phyloP scores from a whole-genome alignment of 164 flowering plant genomes.

The Tetrastigma voinierianum region DNA sequence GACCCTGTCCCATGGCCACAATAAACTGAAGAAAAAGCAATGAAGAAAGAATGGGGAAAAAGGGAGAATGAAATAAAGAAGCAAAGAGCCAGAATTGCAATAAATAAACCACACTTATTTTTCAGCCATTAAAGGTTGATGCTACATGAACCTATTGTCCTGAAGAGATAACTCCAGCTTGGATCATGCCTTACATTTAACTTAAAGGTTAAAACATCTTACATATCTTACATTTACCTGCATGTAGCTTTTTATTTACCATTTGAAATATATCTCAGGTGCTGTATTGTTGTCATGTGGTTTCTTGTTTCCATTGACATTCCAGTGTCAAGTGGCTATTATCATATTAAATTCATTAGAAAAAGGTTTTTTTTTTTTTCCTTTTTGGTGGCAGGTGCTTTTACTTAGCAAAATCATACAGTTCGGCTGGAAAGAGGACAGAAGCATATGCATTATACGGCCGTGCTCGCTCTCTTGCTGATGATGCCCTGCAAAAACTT shows the following conservation, averaged over 20 bases:
- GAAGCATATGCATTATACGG: constrained; percentile 86
- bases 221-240: too few species aligned
- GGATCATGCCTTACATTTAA: too few species aligned
- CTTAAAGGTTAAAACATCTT: too few species aligned
- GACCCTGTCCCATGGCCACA: too few species aligned
- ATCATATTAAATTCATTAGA: background rate
- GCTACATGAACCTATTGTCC: too few species aligned
- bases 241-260: background rate
- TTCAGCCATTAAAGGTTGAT: too few species aligned
- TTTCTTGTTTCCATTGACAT: background rate
- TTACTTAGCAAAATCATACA: constrained; percentile 91
- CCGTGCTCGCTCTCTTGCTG: constrained; percentile 75
- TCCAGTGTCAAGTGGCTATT: background rate
- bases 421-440: constrained; percentile 84
- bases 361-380: constrained; percentile 5
- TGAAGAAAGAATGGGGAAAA: too few species aligned
- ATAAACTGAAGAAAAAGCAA: too few species aligned
- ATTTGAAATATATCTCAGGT: background rate
- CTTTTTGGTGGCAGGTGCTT: constrained; percentile 69
- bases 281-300: background rate
- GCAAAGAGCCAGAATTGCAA: too few species aligned
- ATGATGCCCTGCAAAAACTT: constrained; percentile 53
- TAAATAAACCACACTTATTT: too few species aligned
- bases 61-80: too few species aligned
- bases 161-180: too few species aligned